phyloP scores from a whole-genome alignment of 805 yeast species.

The Sungouiozyma ichnusensis region DNA sequence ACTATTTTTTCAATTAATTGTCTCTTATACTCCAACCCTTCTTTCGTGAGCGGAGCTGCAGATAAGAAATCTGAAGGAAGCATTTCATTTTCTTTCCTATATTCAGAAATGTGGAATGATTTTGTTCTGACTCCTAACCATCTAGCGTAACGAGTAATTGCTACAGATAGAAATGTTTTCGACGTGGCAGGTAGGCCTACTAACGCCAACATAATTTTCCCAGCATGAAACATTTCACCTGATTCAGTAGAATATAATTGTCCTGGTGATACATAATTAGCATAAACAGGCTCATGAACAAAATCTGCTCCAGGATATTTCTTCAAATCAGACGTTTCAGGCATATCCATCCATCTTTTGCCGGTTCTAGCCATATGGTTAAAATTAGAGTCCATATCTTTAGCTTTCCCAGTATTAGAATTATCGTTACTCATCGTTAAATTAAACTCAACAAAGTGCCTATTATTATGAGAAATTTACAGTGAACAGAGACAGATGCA shows the following conservation, averaged over 20 bases:
- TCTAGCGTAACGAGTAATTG: slow-evolving; percentile 80
- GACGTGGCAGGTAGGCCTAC: slow-evolving; percentile 96
- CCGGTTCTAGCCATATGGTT: slow-evolving; percentile 47
- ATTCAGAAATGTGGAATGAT: slow-evolving; percentile 86
- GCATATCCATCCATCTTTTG: slow-evolving; percentile 34
- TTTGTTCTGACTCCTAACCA: slow-evolving; percentile 96
- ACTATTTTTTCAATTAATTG: slow-evolving; percentile 54
- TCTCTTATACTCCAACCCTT: slow-evolving; percentile 44
- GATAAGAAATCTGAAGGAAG: slow-evolving; percentile 64
- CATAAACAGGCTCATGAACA: slow-evolving; percentile 43
- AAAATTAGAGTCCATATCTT: slow-evolving; percentile 26
- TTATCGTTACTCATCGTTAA: not conserved
- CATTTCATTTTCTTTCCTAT: slow-evolving; percentile 47
- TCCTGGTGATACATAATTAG: slow-evolving; percentile 66
- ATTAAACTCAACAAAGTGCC: not conserved
- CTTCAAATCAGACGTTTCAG: not conserved
- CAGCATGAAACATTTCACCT: slow-evolving; percentile 91
- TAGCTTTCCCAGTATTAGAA: not conserved
- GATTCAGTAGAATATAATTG: slow-evolving; percentile 88
- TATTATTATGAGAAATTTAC: no score
- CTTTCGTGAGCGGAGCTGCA: slow-evolving; percentile 38
- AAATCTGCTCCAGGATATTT: slow-evolving; percentile 34
- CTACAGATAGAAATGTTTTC: slow-evolving; percentile 84
- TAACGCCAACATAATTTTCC: slow-evolving; percentile 76
- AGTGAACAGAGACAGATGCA: no score